Evolutionary conservation across 768 basidiomycete genomes (phyloP).

Genomic region (Rhodocollybia butyracea): DNA sequence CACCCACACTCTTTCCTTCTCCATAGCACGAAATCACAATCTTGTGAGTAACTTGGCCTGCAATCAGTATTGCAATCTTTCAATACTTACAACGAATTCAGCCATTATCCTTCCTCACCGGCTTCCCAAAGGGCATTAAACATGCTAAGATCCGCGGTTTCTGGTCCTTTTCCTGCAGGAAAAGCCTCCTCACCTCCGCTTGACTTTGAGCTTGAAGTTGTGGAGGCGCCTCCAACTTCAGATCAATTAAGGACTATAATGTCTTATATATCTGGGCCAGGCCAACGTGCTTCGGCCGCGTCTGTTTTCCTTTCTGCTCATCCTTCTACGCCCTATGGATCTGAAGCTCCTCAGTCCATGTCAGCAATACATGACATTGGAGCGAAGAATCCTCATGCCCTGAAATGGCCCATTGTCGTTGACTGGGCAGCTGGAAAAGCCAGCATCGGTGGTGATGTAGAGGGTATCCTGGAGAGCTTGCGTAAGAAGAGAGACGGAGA

Average conservation of each 20-base stretch:
- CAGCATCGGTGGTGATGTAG: conserved; percentile 68
- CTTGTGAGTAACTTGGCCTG: conserved; percentile 42
- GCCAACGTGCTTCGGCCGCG: conserved; percentile 13
- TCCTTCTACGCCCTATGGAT: conserved; percentile 41
- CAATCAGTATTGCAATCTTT: not conserved
- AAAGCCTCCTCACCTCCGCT: conserved; percentile 48
- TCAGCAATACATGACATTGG: conserved; percentile 49
- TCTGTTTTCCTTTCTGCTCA: conserved; percentile 61
- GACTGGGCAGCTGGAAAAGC: conserved; percentile 70
- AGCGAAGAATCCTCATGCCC: conserved; percentile 49
- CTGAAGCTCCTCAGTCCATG: conserved; percentile 17
- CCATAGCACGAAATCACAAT: conserved; percentile 66
- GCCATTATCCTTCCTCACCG: conserved; percentile 65
- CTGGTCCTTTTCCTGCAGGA: conserved; percentile 57
- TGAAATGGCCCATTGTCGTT: conserved; percentile 76
- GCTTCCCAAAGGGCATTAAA: conserved; percentile 60
- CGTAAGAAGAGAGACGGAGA: conserved; percentile 70
- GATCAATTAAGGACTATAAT: conserved; percentile 70
- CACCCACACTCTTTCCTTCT: not conserved
- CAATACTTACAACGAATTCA: conserved; percentile 20
- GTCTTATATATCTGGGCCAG: conserved; percentile 49
- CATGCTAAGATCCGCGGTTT: conserved; percentile 56
- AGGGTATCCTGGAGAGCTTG: conserved; percentile 58
- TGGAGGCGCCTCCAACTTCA: conserved; percentile 61
- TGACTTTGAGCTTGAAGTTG: conserved; percentile 67